Evolutionary conservation across 345 rosid species (phyloP).

Genomic region (Brassica incana): DNA sequence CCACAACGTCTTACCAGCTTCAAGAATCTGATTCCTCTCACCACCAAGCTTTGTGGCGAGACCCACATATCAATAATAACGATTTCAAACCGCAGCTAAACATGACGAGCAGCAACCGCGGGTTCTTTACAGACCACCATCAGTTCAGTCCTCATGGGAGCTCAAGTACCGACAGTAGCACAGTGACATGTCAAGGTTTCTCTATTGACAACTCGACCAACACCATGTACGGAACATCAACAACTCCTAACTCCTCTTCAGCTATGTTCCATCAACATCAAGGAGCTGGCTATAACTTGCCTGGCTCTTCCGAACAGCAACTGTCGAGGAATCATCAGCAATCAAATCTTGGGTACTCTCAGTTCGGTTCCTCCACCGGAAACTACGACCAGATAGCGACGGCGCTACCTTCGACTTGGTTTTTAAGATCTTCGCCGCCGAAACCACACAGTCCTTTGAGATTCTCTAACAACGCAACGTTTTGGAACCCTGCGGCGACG

Average conservation of each 20-base stretch:
- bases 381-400: conserved; percentile 33
- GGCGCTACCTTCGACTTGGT: conserved; percentile 58
- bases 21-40: conserved; percentile 43
- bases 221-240: conserved; percentile 49
- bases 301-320: conserved; percentile 43
- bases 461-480: conserved; percentile 88
- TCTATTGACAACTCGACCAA: conserved; percentile 51
- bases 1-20: conserved; percentile 40
- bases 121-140: conserved; percentile 68
- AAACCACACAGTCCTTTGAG: conserved; percentile 58
- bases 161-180: conserved; percentile 59
- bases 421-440: conserved; percentile 65
- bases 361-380: conserved; percentile 28
- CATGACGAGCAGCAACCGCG: conserved; percentile 33
- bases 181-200: conserved; percentile 60
- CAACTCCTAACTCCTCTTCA: conserved; percentile 54
- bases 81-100: conserved; percentile 42
- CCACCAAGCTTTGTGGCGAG: conserved; percentile 50
- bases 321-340: conserved; percentile 42
- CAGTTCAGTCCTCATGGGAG: conserved; percentile 65
- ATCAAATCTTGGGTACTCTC: conserved; percentile 23
- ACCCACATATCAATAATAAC: conserved; percentile 40
- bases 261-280: conserved; percentile 27
- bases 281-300: conserved; percentile 21
- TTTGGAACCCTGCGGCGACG: conserved; percentile 61